Conservation (phyloP, 2,329 filamentous ascomycete species). For the Monosporascus ibericus region DNA sequence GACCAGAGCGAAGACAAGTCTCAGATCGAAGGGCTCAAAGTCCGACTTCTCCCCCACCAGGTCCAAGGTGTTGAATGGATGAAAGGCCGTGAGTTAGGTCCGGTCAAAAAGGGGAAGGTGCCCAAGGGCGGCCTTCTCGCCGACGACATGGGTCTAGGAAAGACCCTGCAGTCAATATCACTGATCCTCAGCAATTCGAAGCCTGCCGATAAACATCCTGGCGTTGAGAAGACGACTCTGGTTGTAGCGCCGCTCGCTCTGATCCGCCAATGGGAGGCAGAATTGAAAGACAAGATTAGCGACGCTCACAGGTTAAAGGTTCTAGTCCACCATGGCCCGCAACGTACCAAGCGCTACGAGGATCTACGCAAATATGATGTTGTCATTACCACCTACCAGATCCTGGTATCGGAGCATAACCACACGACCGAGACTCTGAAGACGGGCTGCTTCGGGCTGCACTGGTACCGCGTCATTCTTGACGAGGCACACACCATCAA, state of each 20-base stretch:
- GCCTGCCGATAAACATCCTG: constrained; percentile 51
- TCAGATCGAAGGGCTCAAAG: constrained; percentile 72
- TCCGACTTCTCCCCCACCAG: constrained; percentile 88
- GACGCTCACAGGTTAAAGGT: constrained; percentile 67
- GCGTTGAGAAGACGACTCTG: constrained; percentile 72
- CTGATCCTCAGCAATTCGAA: constrained; percentile 79
- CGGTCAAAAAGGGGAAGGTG: constrained; percentile 71
- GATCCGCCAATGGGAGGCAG: constrained; percentile 95
- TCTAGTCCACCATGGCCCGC: constrained; percentile 84
- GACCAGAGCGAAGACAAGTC: constrained; percentile 48
- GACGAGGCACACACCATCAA: constrained; percentile 99
- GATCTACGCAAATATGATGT: constrained; percentile 84
- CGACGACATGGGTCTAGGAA: constrained; percentile 95
- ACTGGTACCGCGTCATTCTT: constrained; percentile 93
- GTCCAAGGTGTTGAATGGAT: constrained; percentile 94
- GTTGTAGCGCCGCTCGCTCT: constrained; percentile 90
- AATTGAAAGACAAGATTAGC: constrained; percentile 78
- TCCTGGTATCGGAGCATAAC: constrained; percentile 83
- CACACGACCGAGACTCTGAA: constrained; percentile 61
- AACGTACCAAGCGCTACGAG: constrained; percentile 70
- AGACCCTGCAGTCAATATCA: constrained; percentile 90
- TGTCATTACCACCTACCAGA: constrained; percentile 95
- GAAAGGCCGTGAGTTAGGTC: constrained; percentile 83
- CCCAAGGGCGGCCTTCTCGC: constrained; percentile 93
- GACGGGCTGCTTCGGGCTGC: constrained; percentile 79